These are phyloP conservation scores for Xylariales sp. DNA, from an alignment of 2,329 filamentous ascomycete species.

Conservation along the genomic window DNA sequence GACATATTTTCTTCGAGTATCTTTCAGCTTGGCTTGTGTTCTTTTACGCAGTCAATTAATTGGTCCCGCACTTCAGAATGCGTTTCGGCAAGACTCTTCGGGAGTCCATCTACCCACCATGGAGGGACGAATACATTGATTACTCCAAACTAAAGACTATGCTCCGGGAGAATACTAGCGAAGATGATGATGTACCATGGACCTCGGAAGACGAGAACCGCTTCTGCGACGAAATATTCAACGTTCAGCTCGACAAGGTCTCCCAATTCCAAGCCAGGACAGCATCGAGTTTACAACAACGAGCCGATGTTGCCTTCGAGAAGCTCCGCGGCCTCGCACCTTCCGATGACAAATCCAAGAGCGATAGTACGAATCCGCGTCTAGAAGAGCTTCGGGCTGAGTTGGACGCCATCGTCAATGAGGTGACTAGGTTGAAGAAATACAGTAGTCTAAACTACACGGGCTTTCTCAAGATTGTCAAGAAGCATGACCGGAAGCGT, in stretches of 20 bases:
- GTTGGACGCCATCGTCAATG: constrained; percentile 87
- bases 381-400: constrained; percentile 80
- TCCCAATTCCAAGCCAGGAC: constrained; percentile 86
- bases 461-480: constrained; percentile 96
- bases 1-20: background rate
- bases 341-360: constrained; percentile 69
- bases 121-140: constrained; percentile 95
- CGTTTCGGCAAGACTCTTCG: constrained; percentile 92
- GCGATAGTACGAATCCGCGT: constrained; percentile 61
- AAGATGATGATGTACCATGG: constrained; percentile 77
- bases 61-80: constrained; percentile 64
- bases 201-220: constrained; percentile 92
- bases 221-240: constrained; percentile 96
- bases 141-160: constrained; percentile 93
- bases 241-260: constrained; percentile 94
- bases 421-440: constrained; percentile 92
- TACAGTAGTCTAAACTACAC: constrained; percentile 98
- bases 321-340: constrained; percentile 85
- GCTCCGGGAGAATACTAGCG: constrained; percentile 77
- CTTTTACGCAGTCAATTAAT: background rate
- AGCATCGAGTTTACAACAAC: constrained; percentile 67
- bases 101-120: constrained; percentile 82
- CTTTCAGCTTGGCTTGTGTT: background rate
- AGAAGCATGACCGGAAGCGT: constrained; percentile 97
- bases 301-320: constrained; percentile 68